Conservation (phyloP, 2,329 filamentous ascomycete genomes). For the Hortaea sp. region DNA sequence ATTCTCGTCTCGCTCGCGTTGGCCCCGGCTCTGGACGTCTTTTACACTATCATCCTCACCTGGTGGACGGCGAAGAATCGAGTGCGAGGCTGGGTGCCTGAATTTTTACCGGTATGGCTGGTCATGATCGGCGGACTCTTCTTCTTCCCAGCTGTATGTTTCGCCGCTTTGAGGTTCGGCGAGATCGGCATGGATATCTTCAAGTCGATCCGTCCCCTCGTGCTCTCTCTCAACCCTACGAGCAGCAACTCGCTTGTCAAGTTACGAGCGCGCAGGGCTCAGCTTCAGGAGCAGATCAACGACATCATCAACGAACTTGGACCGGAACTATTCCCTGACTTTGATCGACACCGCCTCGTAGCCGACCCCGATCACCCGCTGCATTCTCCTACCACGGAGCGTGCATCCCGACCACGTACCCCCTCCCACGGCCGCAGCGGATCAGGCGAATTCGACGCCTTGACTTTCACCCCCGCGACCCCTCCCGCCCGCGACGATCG, state of each 20-base stretch:
- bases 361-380: constrained; percentile 37
- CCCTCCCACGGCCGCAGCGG: constrained; percentile 7
- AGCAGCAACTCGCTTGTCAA: constrained; percentile 76
- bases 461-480: constrained; percentile 17
- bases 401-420: constrained; percentile 15
- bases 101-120: constrained; percentile 69
- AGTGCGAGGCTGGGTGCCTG: constrained; percentile 69
- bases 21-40: constrained; percentile 70
- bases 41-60: constrained; percentile 66
- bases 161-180: constrained; percentile 85
- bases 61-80: constrained; percentile 73
- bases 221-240: constrained; percentile 74
- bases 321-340: constrained; percentile 95
- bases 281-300: constrained; percentile 73
- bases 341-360: constrained; percentile 65
- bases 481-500: constrained; percentile 6
- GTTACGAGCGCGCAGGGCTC: constrained; percentile 60
- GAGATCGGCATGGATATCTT: constrained; percentile 98
- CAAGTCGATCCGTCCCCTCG: constrained; percentile 82
- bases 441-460: constrained; percentile 16
- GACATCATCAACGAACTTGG: constrained; percentile 90
- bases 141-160: constrained; percentile 79
- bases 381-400: constrained; percentile 13
- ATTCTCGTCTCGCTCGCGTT: constrained; percentile 77
- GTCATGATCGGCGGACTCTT: constrained; percentile 66